Conservation (phyloP, 2,329 filamentous ascomycete species). For the Pseudohalonectria lignicola region DNA sequence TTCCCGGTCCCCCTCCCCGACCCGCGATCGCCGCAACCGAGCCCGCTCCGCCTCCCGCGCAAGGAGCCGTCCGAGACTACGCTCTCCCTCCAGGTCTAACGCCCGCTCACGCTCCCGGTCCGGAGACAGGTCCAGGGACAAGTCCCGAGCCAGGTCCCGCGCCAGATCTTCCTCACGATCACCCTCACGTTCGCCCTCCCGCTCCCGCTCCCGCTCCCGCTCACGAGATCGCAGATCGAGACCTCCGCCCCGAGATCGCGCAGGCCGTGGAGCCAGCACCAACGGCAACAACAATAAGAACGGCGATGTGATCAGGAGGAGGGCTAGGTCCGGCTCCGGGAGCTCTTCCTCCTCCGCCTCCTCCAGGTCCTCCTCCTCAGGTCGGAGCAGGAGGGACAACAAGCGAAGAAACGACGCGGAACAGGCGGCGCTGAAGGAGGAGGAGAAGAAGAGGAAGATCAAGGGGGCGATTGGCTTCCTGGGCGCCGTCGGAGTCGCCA, state of each 20-base stretch:
- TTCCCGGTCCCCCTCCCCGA: slow-evolving; percentile 1
- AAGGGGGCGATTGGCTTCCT: slow-evolving; percentile 26
- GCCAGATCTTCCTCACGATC: neutral
- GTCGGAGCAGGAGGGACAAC: no score
- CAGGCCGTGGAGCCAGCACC: no score
- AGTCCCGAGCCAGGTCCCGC: neutral
- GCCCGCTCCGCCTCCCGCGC: neutral
- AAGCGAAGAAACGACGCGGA: no score
- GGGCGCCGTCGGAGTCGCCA: slow-evolving; percentile 23
- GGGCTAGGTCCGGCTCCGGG: slow-evolving; percentile 1
- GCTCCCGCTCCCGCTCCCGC: no score
- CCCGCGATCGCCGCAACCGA: neutral
- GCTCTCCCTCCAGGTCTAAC: neutral
- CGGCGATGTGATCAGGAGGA: no score
- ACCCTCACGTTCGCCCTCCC: neutral
- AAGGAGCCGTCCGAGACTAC: neutral
- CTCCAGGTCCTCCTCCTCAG: no score
- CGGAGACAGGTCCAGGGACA: neutral
- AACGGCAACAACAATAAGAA: no score
- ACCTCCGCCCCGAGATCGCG: no score
- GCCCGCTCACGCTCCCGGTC: neutral
- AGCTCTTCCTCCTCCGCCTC: no score
- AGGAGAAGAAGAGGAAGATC: slow-evolving; percentile 10
- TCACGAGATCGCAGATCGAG: no score
- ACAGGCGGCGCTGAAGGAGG: neutral